These are phyloP conservation scores for Lactuca sativa DNA, from an alignment of 129 eudicot genomes.

Conservation along the genomic window DNA sequence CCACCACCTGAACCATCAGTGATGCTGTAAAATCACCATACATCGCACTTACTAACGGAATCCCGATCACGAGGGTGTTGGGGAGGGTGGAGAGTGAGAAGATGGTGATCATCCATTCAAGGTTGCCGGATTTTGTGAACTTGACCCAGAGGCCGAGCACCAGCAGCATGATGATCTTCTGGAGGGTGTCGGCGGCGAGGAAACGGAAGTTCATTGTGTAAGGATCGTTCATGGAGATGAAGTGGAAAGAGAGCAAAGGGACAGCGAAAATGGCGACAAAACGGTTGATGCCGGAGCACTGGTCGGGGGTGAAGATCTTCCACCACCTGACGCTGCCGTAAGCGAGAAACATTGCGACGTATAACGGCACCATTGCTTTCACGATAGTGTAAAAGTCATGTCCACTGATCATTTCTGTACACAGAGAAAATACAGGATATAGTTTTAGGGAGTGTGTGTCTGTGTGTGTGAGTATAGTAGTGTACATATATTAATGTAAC, in stretches of 20 bases:
- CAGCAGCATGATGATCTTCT: constrained; percentile 40
- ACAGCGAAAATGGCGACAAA: constrained; percentile 60
- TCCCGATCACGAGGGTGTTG: constrained; percentile 61
- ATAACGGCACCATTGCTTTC: constrained; percentile 51
- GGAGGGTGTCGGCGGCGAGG: constrained; percentile 60
- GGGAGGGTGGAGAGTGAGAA: constrained; percentile 63
- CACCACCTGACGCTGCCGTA: constrained; percentile 60
- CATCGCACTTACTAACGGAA: constrained; percentile 49
- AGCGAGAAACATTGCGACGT: constrained; percentile 56
- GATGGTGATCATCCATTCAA: constrained; percentile 56
- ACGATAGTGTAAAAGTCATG: constrained; percentile 39
- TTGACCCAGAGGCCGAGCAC: constrained; percentile 32
- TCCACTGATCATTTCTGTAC: constrained; percentile 38
- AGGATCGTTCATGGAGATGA: constrained; percentile 54
- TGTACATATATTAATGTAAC: not conserved
- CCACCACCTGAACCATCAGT: constrained; percentile 61
- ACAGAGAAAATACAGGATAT: not conserved
- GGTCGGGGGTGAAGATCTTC: constrained; percentile 53
- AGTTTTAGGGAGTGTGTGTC: not conserved
- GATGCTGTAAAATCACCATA: constrained; percentile 45
- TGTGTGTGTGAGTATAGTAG: not conserved
- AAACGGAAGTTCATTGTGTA: constrained; percentile 55
- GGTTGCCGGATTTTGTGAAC: constrained; percentile 32
- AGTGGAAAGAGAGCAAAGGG: constrained; percentile 54
- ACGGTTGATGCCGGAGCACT: constrained; percentile 61